These are phyloP conservation scores for Lentinus tigrinus DNA, from an alignment of 768 basidiomycete genomes.

Conservation along the genomic window DNA sequence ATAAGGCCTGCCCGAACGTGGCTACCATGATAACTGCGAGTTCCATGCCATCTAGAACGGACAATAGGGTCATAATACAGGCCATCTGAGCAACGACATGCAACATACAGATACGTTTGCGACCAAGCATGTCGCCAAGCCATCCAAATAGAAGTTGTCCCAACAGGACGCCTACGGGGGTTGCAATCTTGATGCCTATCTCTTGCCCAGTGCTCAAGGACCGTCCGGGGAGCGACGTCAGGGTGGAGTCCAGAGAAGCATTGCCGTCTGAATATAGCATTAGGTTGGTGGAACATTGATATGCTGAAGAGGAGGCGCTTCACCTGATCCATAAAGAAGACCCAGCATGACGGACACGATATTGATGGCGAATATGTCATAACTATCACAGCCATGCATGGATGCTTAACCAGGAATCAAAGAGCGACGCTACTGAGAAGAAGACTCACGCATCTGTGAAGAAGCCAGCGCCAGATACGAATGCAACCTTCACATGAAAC, in stretches of 20 bases:
- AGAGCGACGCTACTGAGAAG: too few species aligned
- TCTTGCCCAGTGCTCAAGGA: slow-evolving; percentile 44
- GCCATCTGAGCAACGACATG: not conserved
- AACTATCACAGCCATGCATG: slow-evolving; percentile 15
- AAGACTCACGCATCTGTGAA: slow-evolving; percentile 30
- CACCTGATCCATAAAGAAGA: slow-evolving; percentile 36
- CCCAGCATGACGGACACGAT: slow-evolving; percentile 47
- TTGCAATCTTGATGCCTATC: slow-evolving; percentile 44
- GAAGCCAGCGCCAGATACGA: slow-evolving; percentile 35
- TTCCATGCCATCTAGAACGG: slow-evolving; percentile 43
- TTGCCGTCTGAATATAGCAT: not conserved
- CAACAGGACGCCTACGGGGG: slow-evolving; percentile 39
- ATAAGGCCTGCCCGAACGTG: slow-evolving; percentile 39
- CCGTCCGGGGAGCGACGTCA: slow-evolving; percentile 8
- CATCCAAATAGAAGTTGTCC: slow-evolving; percentile 46
- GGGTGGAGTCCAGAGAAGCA: not conserved
- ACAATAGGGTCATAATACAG: not conserved
- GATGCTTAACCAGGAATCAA: not conserved
- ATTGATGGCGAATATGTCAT: slow-evolving; percentile 44
- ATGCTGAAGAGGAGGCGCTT: not conserved
- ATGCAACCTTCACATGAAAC: slow-evolving; percentile 49
- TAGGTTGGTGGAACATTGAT: not conserved
- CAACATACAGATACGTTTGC: slow-evolving; percentile 37
- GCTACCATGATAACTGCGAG: slow-evolving; percentile 38
- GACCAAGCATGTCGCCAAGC: slow-evolving; percentile 43